Conservation (phyloP, 2,329 filamentous ascomycete species). For the Xylaria arbuscula region DNA sequence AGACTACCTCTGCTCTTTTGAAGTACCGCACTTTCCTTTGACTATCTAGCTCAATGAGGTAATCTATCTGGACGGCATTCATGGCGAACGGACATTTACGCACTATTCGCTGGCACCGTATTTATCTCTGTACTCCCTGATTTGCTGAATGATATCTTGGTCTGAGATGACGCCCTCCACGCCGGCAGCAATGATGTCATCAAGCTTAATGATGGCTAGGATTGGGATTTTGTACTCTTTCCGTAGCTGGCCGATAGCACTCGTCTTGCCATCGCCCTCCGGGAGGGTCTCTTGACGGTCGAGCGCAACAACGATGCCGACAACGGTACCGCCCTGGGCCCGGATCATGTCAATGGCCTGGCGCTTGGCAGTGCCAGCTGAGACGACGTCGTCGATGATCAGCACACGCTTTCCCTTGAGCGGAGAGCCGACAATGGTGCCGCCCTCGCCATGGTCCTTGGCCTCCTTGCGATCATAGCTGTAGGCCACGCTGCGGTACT, state of each 20-base stretch:
- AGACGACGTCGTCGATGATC: constrained; percentile 97
- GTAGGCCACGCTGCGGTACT: constrained; percentile 79
- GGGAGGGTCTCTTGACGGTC: constrained; percentile 88
- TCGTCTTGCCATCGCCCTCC: constrained; percentile 72
- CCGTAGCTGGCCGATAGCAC: constrained; percentile 86
- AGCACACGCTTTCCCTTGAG: constrained; percentile 87
- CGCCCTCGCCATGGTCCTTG: constrained; percentile 95
- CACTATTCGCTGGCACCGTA: constrained; percentile 69
- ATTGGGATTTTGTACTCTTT: constrained; percentile 87
- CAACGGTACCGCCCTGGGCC: constrained; percentile 83
- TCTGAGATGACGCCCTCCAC: constrained; percentile 71
- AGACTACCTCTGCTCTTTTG: not conserved
- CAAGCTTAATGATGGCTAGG: constrained; percentile 82
- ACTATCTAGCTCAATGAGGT: not conserved
- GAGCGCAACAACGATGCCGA: constrained; percentile 88
- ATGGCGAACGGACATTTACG: not conserved
- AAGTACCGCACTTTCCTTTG: not conserved
- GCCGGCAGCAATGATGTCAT: constrained; percentile 81
- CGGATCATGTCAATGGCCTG: constrained; percentile 92
- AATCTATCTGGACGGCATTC: not conserved
- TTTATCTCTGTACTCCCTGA: constrained; percentile 78
- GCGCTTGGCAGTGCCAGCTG: constrained; percentile 91
- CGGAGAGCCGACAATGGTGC: constrained; percentile 87
- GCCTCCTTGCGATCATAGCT: constrained; percentile 96
- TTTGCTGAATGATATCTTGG: constrained; percentile 68